Percentiles rank a stretch among this genome's conserved stretches.
phyloP scores from a whole-genome alignment of 768 basidiomycete species.

The Boletus insuetus region DNA sequence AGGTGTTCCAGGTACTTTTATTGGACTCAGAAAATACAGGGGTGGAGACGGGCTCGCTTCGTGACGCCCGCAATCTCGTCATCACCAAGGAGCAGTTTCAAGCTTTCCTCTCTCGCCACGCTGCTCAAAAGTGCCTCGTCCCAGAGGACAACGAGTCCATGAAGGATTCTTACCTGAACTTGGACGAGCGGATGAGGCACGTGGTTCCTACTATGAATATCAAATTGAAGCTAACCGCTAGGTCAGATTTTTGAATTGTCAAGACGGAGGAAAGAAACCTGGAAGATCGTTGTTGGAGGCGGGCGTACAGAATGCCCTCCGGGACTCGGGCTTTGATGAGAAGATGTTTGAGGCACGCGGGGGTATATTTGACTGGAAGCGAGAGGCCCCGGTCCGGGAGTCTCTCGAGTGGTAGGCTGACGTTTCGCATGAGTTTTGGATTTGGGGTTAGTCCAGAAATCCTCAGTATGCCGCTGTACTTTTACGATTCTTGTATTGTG shows the following conservation, averaged over 20 bases:
- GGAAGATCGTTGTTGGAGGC: background rate
- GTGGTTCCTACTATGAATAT: too few relatives aligned
- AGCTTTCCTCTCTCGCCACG: background rate
- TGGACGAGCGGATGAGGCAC: constrained; percentile 1
- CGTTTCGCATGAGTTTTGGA: too few relatives aligned
- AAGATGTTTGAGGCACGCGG: background rate
- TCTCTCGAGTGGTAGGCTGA: background rate
- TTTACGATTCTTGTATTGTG: too few relatives aligned
- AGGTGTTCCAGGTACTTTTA: constrained; percentile 38
- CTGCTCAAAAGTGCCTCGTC: background rate
- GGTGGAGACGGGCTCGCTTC: constrained; percentile 26
- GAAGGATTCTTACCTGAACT: constrained; percentile 3
- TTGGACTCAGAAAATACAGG: constrained; percentile 38
- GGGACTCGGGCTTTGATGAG: constrained; percentile 1
- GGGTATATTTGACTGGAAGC: background rate
- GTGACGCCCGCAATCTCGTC: constrained; percentile 34
- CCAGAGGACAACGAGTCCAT: background rate
- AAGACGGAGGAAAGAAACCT: background rate
- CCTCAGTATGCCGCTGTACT: too few relatives aligned
- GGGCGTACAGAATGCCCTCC: background rate
- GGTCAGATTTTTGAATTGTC: background rate
- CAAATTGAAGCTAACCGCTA: too few relatives aligned
- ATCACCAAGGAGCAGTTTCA: constrained; percentile 16
- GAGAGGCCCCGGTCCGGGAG: background rate
- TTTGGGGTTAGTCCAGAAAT: too few relatives aligned